Conservation (phyloP, 2,329 filamentous ascomycete species). For the Lasiodiplodia sp. region DNA sequence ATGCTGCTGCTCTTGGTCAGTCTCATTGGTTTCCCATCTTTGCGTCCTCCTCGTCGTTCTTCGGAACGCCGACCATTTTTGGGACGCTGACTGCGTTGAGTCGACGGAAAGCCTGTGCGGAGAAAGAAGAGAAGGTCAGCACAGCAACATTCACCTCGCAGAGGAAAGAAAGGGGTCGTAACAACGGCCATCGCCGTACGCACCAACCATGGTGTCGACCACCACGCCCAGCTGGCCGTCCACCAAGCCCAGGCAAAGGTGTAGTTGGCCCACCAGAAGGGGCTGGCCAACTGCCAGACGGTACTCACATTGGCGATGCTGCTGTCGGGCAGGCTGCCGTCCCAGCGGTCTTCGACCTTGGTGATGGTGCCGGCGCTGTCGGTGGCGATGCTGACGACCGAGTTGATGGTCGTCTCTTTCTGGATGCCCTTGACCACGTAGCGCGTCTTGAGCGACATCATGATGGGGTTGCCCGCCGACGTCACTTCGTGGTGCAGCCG, state of each 20-base stretch:
- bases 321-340: slow-evolving; percentile 60
- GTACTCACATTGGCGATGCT: slow-evolving; percentile 56
- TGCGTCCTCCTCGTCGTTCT: slow-evolving; percentile 60
- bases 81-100: slow-evolving; percentile 62
- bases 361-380: slow-evolving; percentile 54
- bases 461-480: slow-evolving; percentile 65
- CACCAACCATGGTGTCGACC: slow-evolving; percentile 52
- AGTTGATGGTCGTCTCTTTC: slow-evolving; percentile 59
- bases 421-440: slow-evolving; percentile 63
- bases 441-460: slow-evolving; percentile 60
- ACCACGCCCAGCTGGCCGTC: slow-evolving; percentile 50
- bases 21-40: slow-evolving; percentile 53
- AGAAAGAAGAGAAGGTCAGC: slow-evolving; percentile 32
- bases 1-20: not conserved
- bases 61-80: slow-evolving; percentile 60
- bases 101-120: slow-evolving; percentile 57
- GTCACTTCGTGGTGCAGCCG: slow-evolving; percentile 63
- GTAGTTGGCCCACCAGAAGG: slow-evolving; percentile 50
- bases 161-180: not conserved
- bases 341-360: slow-evolving; percentile 64
- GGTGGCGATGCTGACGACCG: slow-evolving; percentile 57
- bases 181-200: slow-evolving; percentile 33
- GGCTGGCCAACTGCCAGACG: slow-evolving; percentile 41
- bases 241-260: slow-evolving; percentile 48
- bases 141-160: slow-evolving; percentile 35